Conservation (phyloP, 2,329 filamentous ascomycete species). For the Diplodia seriata region DNA sequence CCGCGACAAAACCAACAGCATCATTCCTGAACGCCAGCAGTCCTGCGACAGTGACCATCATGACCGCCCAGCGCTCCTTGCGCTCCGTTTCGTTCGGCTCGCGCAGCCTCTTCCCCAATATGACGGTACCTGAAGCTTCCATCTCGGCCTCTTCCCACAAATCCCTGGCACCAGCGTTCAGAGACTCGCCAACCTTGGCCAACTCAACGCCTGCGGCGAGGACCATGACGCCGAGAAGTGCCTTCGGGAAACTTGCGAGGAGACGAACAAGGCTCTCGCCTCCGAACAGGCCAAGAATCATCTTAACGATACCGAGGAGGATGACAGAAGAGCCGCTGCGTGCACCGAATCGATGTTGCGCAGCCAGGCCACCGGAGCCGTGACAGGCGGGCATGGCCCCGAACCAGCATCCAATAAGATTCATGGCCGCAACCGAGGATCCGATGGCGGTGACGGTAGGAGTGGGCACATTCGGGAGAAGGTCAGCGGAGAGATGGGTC, state of each 20-base stretch:
- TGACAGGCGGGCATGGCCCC: slow-evolving; percentile 96
- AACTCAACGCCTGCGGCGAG: slow-evolving; percentile 88
- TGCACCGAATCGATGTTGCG: slow-evolving; percentile 89
- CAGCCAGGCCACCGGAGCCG: slow-evolving; percentile 87
- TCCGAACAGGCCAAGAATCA: slow-evolving; percentile 73
- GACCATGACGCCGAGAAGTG: slow-evolving; percentile 85
- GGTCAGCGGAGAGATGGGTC: slow-evolving; percentile 75
- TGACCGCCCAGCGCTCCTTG: slow-evolving; percentile 81
- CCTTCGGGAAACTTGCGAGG: slow-evolving; percentile 74
- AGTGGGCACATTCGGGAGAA: slow-evolving; percentile 70
- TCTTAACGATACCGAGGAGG: slow-evolving; percentile 76
- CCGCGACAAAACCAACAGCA: slow-evolving; percentile 82
- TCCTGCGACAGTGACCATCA: slow-evolving; percentile 85
- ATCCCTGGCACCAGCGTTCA: slow-evolving; percentile 76
- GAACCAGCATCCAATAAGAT: slow-evolving; percentile 86
- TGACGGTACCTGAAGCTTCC: slow-evolving; percentile 33
- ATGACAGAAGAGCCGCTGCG: slow-evolving; percentile 85
- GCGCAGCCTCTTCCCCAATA: slow-evolving; percentile 54
- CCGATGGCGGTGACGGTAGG: slow-evolving; percentile 74
- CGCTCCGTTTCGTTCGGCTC: slow-evolving; percentile 71
- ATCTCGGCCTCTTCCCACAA: slow-evolving; percentile 54
- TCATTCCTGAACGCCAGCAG: slow-evolving; percentile 90
- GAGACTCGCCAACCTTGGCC: slow-evolving; percentile 80
- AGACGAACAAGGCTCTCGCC: slow-evolving; percentile 76
- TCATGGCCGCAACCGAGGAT: slow-evolving; percentile 82